Base-by-base conservation (phyloP, 228 moss, liverwort and hornwort species). In the Sphagnum magellanicum region DNA sequence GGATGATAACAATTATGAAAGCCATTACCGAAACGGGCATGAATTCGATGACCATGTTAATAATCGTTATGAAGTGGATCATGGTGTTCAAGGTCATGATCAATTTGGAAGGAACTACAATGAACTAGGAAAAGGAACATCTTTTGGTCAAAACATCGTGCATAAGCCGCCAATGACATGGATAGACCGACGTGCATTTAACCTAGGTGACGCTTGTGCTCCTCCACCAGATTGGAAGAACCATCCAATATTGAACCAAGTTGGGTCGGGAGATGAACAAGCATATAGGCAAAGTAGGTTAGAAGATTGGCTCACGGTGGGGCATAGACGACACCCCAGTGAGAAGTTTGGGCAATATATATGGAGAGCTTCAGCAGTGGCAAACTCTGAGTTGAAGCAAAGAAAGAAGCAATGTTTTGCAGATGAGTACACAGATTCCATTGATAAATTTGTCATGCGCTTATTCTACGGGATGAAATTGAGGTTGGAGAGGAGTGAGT, bases 391-490 rank as follows among this genome's bases (percentile, higher is more conserved):
- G 3, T 64, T 80, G 8, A 67, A 46, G 16, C 67, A 73, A 4
- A 67, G 67, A 3, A 80, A 76, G 67, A 80, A 80, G 49, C 80
- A 80, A 73, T 80, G 80, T 32, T 80, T 73, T 73, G 76, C 73
- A 15, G 80, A 80, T 6, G 73, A 80, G 2, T 80, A 80, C 59
- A 11, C 10, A 47, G 48, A 73, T 17, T 67, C 73, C 3, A 51
- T 80, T 0, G 80, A 80, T 47, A 80, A 73, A 67, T 80, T 80
- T 53, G 80, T 80, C 5, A 80, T 80, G 80, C 73, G 70, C 0
- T 63, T 80, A 0, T 80, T 80, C 13, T 80, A 73, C 1, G 80
- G 80, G 1, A 80, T 80, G 76, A 80, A 76, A 63, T 73, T 80
- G 0, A 76, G 57, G 53, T 52, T 80, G 9, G 80, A 80, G 60